These are phyloP conservation scores for Candolleomyces aberdarensis DNA, from an alignment of 768 basidiomycete genomes.

Conservation along the genomic window DNA sequence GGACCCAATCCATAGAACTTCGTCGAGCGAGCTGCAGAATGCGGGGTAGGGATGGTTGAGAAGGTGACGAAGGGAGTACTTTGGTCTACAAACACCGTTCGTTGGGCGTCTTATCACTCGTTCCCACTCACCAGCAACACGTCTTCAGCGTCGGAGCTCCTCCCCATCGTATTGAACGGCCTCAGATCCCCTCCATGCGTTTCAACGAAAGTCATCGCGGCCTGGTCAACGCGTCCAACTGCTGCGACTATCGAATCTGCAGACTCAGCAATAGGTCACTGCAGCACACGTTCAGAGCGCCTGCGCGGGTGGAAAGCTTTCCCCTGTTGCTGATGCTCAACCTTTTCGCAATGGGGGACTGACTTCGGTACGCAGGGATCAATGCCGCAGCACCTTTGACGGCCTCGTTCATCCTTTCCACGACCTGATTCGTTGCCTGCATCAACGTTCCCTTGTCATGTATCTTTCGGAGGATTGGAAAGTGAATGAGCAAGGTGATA, in stretches of 20 bases:
- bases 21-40: no score
- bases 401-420: conserved; percentile 36
- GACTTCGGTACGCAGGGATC: conserved; percentile 37
- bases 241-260: conserved; percentile 36
- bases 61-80: no score
- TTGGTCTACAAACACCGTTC: no score
- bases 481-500: conserved; percentile 38
- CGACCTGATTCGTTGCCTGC: conserved; percentile 30
- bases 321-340: conserved; percentile 35
- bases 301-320: conserved; percentile 30
- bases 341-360: conserved; percentile 32
- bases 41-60: no score
- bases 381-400: conserved; percentile 36
- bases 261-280: conserved; percentile 38
- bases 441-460: conserved; percentile 10
- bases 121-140: no score
- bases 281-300: conserved; percentile 30
- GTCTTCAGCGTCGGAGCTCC: background rate
- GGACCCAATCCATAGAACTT: no score
- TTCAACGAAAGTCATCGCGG: conserved; percentile 31
- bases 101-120: no score
- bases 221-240: conserved; percentile 34
- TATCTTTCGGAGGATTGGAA: conserved; percentile 30
- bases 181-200: conserved; percentile 33
- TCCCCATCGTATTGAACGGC: conserved; percentile 31